Base-by-base conservation (phyloP, 495 filamentous ascomycete species). In the Astrocystis sublimbata region DNA sequence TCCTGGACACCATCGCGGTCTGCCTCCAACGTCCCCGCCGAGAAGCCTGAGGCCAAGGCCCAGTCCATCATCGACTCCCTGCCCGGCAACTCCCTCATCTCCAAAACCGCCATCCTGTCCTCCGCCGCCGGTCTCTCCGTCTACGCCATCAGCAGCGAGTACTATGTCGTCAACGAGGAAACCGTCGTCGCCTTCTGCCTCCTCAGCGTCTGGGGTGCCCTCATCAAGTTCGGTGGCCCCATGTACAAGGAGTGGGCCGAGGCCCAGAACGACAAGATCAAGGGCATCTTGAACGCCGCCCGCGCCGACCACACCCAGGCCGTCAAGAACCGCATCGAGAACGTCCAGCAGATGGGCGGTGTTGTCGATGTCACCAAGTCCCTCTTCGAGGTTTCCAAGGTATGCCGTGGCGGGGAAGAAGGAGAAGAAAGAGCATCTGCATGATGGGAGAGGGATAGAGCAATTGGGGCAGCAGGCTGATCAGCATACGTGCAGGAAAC, bases 81-180 rank as follows among this genome's bases (percentile, higher is more conserved):
- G 46, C 91, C 92, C 68, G 89, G 93, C 69, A 91, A 83, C 82
- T 88, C 83, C 67, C 82, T 97, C 67, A 77, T 94, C 75, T 92
- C 91, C 76, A 99, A 98, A 86, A 92, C 92, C 64, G 96, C 96
- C 72, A 90, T 96, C 76, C 86, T 99, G 60, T 98, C 94, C 69
- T 92, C 92, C 61, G 88, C 87, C 60, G 92, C 96, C 74, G 93
- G 92, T 81, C 73, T 93, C 64, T 92, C 91, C 67, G 84, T 96
- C 70, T 94, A 92, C 72, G 96, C 94, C 71, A 92, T 99, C 81
- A 93, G 89, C 88, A 99, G 96, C 80, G 96, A 99, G 83, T 89
- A 98, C 82, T 99, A 97, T 78, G 91, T 99, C 75, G 83, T 99
- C 77, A 99, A 98, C 81, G 93, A 98, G 83, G 96, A 99, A 83